Percentiles rank a stretch among this genome's conserved stretches.
Evolutionary conservation across 768 basidiomycete genomes (phyloP).

Genomic region (Pulveroboletus sp.): DNA sequence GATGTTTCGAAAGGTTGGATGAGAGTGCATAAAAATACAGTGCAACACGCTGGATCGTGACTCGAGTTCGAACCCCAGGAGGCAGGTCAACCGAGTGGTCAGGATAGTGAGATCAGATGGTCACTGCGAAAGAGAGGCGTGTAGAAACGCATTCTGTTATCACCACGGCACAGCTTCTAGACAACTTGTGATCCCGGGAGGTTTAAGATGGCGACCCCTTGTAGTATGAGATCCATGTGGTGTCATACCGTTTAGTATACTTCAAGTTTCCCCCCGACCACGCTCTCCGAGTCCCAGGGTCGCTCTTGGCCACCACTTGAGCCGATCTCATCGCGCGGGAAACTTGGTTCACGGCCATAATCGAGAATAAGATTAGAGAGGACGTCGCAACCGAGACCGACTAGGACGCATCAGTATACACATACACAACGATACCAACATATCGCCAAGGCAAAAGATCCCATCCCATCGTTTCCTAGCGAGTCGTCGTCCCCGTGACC

Average conservation of each 20-base stretch:
- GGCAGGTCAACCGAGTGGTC: too few relatives aligned
- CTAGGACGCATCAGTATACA: neutral
- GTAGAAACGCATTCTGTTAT: neutral
- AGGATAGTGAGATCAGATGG: too few relatives aligned
- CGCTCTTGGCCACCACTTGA: neutral
- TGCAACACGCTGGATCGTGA: too few relatives aligned
- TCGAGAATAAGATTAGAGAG: neutral
- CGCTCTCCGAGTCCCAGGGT: neutral
- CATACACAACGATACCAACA: neutral
- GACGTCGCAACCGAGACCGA: neutral
- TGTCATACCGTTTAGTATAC: neutral
- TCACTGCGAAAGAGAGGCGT: too few relatives aligned
- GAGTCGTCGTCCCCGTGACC: conserved; percentile 26
- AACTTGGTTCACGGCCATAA: neutral
- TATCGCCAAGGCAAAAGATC: neutral
- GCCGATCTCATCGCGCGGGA: neutral
- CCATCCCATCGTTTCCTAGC: neutral
- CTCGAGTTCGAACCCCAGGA: too few relatives aligned
- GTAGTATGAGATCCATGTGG: neutral
- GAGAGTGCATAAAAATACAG: too few relatives aligned
- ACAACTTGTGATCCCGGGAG: neutral
- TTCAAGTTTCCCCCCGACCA: too few relatives aligned
- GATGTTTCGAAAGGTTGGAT: too few relatives aligned
- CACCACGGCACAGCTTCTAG: neutral
- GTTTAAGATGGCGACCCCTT: neutral